phyloP scores from a whole-genome alignment of 2,329 filamentous ascomycete genomes.

The Colletotrichum ledebouriae region DNA sequence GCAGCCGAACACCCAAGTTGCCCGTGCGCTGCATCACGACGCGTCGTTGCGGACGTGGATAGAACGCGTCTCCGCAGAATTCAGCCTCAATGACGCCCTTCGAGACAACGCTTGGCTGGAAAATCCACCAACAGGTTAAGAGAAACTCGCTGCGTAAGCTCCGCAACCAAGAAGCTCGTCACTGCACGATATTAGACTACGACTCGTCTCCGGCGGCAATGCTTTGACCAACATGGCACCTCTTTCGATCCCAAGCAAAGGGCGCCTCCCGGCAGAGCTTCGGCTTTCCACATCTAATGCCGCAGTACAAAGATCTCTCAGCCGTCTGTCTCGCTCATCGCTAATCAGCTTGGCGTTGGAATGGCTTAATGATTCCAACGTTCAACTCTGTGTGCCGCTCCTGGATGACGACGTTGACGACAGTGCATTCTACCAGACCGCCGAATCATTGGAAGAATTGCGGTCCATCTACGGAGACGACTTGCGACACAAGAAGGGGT shows the following conservation, averaged over 20 bases:
- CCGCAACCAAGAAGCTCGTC: no score
- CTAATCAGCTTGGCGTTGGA: slow-evolving; percentile 79
- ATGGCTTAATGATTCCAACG: slow-evolving; percentile 80
- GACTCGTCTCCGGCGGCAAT: not conserved
- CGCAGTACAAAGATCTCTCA: slow-evolving; percentile 75
- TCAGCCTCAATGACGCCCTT: slow-evolving; percentile 22
- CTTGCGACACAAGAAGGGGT: slow-evolving; percentile 71
- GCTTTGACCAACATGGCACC: slow-evolving; percentile 58
- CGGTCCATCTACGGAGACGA: slow-evolving; percentile 72
- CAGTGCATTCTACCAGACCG: slow-evolving; percentile 78
- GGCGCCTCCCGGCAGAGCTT: slow-evolving; percentile 78
- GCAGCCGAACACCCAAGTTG: slow-evolving; percentile 2
- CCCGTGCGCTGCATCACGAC: slow-evolving; percentile 24
- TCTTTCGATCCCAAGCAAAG: slow-evolving; percentile 77
- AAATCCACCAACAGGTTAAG: not conserved
- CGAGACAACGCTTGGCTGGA: not conserved
- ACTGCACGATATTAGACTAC: not conserved
- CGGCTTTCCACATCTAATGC: slow-evolving; percentile 76
- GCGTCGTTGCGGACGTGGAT: slow-evolving; percentile 22
- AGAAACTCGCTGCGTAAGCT: not conserved
- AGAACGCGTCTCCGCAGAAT: slow-evolving; percentile 22
- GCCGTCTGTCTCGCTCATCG: slow-evolving; percentile 77
- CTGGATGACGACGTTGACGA: slow-evolving; percentile 67
- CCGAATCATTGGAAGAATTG: slow-evolving; percentile 74
- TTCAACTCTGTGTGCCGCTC: slow-evolving; percentile 69